phyloP scores from a whole-genome alignment of 495 filamentous ascomycete species.

The Lophiostoma macrostomum region DNA sequence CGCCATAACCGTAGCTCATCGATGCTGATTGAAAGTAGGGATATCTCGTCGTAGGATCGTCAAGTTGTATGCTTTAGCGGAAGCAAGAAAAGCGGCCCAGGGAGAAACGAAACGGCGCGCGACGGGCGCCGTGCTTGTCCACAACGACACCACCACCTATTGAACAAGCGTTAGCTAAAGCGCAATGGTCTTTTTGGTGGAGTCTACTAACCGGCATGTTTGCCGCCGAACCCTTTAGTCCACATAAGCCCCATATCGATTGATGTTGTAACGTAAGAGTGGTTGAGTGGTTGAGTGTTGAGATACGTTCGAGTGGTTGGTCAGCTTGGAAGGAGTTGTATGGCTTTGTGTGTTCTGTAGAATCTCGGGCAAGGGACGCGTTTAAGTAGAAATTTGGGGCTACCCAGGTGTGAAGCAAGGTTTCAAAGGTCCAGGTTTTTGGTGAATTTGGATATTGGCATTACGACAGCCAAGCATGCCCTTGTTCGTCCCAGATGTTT shows the following conservation, averaged over 20 bases:
- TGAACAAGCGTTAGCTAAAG: too few relatives aligned
- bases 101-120: constrained; percentile 41
- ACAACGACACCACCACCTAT: constrained; percentile 39
- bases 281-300: constrained; percentile 1
- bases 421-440: not conserved
- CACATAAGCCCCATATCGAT: constrained; percentile 38
- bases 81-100: constrained; percentile 43
- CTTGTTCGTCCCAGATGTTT: too few relatives aligned
- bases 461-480: constrained; percentile 3
- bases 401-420: not conserved
- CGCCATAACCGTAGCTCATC: too few relatives aligned
- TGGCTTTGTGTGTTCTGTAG: too few relatives aligned
- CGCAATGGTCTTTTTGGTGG: too few relatives aligned
- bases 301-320: not conserved
- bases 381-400: too few relatives aligned
- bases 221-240: constrained; percentile 36
- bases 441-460: not conserved
- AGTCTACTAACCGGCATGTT: constrained; percentile 28
- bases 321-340: too few relatives aligned
- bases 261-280: too few relatives aligned
- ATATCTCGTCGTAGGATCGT: constrained; percentile 10
- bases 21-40: too few relatives aligned
- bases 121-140: constrained; percentile 41
- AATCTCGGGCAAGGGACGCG: too few relatives aligned
- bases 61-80: constrained; percentile 26